Evolutionary conservation across 805 yeast genomes (phyloP).

Genomic region (Saturnispora sanitii): DNA sequence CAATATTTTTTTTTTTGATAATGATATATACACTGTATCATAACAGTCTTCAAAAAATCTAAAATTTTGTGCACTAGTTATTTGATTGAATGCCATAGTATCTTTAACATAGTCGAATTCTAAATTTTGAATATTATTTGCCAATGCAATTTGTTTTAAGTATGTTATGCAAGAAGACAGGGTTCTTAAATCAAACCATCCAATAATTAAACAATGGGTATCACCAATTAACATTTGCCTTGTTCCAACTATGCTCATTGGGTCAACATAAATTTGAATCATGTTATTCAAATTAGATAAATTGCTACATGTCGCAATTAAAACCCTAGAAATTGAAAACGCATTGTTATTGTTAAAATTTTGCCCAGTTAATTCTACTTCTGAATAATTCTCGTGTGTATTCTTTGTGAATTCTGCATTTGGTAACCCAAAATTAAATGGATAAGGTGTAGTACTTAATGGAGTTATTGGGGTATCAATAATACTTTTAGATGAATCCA

Average conservation of each 20-base stretch:
- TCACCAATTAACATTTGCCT: slow-evolving; percentile 1
- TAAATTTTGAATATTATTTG: slow-evolving; percentile 1
- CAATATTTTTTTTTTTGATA: slow-evolving; percentile 2
- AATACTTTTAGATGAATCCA: not conserved
- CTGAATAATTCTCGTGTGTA: not conserved
- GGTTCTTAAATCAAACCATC: slow-evolving; percentile 25
- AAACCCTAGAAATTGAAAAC: slow-evolving; percentile 6
- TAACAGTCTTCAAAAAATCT: slow-evolving; percentile 18
- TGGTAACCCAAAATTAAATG: not conserved
- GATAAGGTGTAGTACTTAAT: not conserved
- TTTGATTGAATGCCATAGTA: slow-evolving; percentile 1
- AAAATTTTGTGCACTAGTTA: slow-evolving; percentile 13
- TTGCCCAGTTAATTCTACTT: not conserved
- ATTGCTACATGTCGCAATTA: slow-evolving; percentile 6
- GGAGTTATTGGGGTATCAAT: not conserved
- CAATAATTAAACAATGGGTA: slow-evolving; percentile 14
- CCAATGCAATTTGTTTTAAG: slow-evolving; percentile 12
- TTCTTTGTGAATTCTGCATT: not conserved
- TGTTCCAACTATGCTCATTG: slow-evolving; percentile 4
- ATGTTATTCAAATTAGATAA: not conserved
- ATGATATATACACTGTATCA: slow-evolving; percentile 15
- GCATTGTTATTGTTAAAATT: not conserved
- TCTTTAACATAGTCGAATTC: slow-evolving; percentile 12
- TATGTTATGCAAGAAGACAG: slow-evolving; percentile 15
- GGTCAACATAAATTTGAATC: slow-evolving; percentile 4